Percentiles rank a stretch among this genome's conserved stretches.
phyloP scores from a whole-genome alignment of 1,139 yeast genomes.

The Arxiozyma heterogenica region DNA sequence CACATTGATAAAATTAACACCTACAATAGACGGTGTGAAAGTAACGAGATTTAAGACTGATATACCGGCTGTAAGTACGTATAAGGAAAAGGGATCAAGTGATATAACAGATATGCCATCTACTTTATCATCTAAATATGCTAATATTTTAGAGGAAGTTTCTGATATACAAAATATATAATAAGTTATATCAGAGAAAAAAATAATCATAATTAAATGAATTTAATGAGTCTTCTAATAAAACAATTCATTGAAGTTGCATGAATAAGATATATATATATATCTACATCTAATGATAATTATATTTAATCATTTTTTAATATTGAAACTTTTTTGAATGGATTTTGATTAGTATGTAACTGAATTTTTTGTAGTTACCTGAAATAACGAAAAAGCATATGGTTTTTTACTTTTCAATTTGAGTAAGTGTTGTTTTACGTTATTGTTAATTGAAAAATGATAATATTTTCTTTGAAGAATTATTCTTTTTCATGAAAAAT shows the following conservation, averaged over 20 bases:
- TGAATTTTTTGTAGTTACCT: no score
- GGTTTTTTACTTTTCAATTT: no score
- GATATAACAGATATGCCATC: constrained; percentile 3
- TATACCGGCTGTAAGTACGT: constrained; percentile 94
- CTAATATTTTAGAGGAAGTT: constrained; percentile 1
- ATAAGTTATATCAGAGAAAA: background rate
- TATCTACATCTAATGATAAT: background rate
- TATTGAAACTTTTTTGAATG: no score
- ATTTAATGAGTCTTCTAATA: background rate
- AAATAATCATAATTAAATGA: background rate
- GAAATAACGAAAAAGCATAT: no score
- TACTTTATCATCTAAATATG: constrained; percentile 1
- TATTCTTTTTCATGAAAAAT: no score
- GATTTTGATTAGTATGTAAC: no score
- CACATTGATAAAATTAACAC: constrained; percentile 85
- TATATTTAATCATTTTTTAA: no score
- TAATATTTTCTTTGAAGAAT: no score
- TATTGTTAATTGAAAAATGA: no score
- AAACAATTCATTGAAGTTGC: no score
- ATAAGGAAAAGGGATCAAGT: constrained; percentile 85
- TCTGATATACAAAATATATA: background rate
- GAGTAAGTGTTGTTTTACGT: no score
- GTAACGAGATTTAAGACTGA: constrained; percentile 88
- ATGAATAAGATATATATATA: background rate
- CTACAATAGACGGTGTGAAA: constrained; percentile 79